Base-by-base conservation (phyloP, 1,284 basidiomycete species). In the Sporisorium scitamineum region DNA sequence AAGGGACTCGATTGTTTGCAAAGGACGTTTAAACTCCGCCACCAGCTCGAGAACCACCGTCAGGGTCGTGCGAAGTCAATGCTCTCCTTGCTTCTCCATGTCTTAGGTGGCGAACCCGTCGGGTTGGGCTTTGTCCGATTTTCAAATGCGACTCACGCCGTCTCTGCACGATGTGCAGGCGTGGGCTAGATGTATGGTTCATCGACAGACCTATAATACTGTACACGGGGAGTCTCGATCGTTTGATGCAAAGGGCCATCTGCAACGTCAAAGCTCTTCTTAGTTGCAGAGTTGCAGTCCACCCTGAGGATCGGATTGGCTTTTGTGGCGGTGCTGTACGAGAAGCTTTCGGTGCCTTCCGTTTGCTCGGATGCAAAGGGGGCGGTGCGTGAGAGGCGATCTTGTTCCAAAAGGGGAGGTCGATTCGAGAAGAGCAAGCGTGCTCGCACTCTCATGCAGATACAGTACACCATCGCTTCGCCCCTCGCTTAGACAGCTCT, bases 41-140 rank as follows among this genome's bases (percentile, higher is more conserved):
- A 2, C 14, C 16, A 2, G n/a, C n/a, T 39, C n/a, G 1, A 20
- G 10, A 42, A 20, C 6, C 18, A 9, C n/a, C n/a, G 39, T 42
- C n/a, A 42, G 48, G 27, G 47, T 48, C 48, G 27, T 31, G 47
- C 27, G 47, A 50, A 18, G 47, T 50, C 18, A n/a, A n/a, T 9
- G 18, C n/a, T 10, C 48, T 31, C n/a, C 48, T 50, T 50, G 48
- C 48, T 50, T 50, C n/a, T 29, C 29, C 24, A 31, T 31, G 48
- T 50, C 48, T 50, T 18, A 31, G 18, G 29, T 50, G 16, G 4
- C n/a, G 5, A 42, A 8, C 39, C 39, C n/a, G 39, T 42, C 39
- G 39, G 39, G 47, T 1, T 20, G 18, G 39, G 20, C 31, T 20
- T 42, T 42, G 39, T 42, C 18, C 39, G n/a, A n/a, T 3, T 18